Conservation (phyloP, 306 rosid genomes). For the Acacia confusa region DNA sequence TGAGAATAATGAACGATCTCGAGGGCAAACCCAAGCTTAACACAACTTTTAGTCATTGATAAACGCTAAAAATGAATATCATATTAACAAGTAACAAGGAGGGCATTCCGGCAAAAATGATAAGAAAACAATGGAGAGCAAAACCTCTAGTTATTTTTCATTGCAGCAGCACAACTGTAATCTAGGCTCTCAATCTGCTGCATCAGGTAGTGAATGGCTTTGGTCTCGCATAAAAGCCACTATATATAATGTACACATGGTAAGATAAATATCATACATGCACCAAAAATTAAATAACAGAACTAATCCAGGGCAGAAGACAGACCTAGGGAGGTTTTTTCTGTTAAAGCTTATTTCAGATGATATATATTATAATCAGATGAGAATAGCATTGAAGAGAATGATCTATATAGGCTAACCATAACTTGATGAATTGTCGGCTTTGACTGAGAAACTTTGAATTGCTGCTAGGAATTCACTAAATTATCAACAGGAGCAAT, state of each 20-base stretch:
- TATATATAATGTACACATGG: background rate
- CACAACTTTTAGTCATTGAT: background rate
- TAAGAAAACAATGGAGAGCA: background rate
- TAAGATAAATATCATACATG: constrained; percentile 12
- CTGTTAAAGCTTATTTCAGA: constrained; percentile 46
- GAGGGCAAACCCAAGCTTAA: background rate
- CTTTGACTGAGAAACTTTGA: constrained; percentile 37
- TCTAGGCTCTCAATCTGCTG: background rate
- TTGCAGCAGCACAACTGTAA: background rate
- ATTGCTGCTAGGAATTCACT: constrained; percentile 36
- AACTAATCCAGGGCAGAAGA: background rate
- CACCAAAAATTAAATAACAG: background rate
- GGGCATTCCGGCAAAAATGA: too few species aligned
- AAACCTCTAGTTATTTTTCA: background rate
- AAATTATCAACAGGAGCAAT: constrained; percentile 5
- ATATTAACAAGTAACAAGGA: background rate
- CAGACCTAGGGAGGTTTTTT: constrained; percentile 14
- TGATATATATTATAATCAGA: constrained; percentile 28
- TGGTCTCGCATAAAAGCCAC: background rate
- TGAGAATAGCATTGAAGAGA: constrained; percentile 35
- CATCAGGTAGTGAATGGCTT: background rate
- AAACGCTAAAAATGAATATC: background rate
- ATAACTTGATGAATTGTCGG: constrained; percentile 32
- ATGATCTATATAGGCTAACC: constrained; percentile 38
- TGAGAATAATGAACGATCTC: background rate